These are phyloP conservation scores for Fusarium pseudoanthophilum DNA, from an alignment of 2,329 filamentous ascomycete genomes.

Conservation along the genomic window DNA sequence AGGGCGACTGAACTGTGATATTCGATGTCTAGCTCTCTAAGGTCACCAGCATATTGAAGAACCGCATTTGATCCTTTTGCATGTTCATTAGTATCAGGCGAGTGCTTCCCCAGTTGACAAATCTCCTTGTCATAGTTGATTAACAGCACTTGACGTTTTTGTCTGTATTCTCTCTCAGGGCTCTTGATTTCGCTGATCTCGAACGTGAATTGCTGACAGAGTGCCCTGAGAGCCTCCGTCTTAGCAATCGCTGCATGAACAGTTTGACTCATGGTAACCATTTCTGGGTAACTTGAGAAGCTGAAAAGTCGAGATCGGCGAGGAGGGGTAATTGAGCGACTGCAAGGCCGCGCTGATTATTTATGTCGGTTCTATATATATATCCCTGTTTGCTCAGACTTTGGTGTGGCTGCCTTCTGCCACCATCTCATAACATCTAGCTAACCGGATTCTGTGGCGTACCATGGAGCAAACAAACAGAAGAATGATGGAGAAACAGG, in stretches of 20 bases:
- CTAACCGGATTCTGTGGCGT: accelerated
- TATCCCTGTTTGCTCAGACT: neutral
- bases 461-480: accelerated
- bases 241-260: neutral
- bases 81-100: accelerated
- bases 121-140: neutral
- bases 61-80: accelerated
- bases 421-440: neutral
- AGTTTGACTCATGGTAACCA: neutral
- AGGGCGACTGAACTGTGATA: neutral
- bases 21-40: neutral
- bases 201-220: neutral
- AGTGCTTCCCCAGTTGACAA: accelerated
- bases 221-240: neutral
- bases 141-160: neutral
- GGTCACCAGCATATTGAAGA: neutral
- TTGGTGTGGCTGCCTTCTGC: neutral
- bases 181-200: neutral
- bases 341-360: neutral
- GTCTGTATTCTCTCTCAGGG: accelerated
- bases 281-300: accelerated
- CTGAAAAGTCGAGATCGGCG: accelerated
- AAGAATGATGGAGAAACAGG: no score
- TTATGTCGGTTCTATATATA: neutral
- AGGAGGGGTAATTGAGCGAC: neutral